These are phyloP conservation scores for Penicillium olsonii DNA, from an alignment of 2,329 filamentous ascomycete species.

Conservation along the genomic window DNA sequence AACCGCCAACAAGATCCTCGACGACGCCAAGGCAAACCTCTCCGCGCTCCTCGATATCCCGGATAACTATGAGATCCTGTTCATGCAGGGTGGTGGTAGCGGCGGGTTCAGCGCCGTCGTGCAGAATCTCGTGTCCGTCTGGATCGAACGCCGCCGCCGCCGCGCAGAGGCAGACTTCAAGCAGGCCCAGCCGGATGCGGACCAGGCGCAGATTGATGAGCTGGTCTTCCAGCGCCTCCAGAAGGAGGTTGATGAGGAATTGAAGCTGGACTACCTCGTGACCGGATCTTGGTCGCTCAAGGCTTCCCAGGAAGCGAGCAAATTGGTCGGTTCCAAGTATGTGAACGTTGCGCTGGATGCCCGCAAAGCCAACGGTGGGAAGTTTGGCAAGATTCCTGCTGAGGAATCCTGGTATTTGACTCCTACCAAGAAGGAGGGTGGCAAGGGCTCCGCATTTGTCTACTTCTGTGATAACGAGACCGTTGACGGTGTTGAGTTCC, in stretches of 20 bases:
- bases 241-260: conserved; percentile 65
- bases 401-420: conserved; percentile 75
- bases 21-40: conserved; percentile 74
- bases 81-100: conserved; percentile 69
- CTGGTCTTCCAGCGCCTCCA: conserved; percentile 62
- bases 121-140: conserved; percentile 81
- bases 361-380: conserved; percentile 67
- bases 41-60: conserved; percentile 76
- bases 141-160: conserved; percentile 70
- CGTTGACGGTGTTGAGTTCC: conserved; percentile 84
- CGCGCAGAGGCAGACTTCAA: conserved; percentile 59
- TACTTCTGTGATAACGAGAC: conserved; percentile 90
- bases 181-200: conserved; percentile 41
- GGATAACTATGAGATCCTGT: conserved; percentile 81
- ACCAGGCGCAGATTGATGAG: conserved; percentile 55
- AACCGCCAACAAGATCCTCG: conserved; percentile 76
- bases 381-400: conserved; percentile 81
- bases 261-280: conserved; percentile 86
- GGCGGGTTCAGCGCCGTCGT: conserved; percentile 82
- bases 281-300: conserved; percentile 92
- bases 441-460: conserved; percentile 63
- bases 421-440: conserved; percentile 58
- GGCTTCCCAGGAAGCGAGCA: conserved; percentile 77
- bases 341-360: conserved; percentile 77
- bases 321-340: conserved; percentile 71